Base-by-base conservation (phyloP, 2,329 filamentous ascomycete species). In the Nothophaeocryptopus gaeumannii region DNA sequence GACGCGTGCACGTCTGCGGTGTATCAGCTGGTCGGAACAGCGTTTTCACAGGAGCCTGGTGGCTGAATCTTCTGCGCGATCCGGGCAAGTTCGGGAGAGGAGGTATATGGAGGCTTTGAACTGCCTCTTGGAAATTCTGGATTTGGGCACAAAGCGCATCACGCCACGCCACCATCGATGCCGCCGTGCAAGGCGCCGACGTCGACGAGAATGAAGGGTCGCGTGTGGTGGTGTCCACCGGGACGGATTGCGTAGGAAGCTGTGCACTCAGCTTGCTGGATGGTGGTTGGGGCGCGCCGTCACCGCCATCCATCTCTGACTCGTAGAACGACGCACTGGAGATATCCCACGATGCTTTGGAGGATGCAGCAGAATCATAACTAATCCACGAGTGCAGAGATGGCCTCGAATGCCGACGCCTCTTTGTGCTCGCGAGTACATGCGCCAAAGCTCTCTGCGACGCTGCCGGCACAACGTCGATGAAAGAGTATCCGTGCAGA, bases 61-160 rank as follows among this genome's bases (percentile, higher is more conserved):
- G 3, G 20, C 20, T 26, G 20, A 26, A 26, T 26, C 7, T 26
- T 7, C 20, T 26, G 20, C 20, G 7, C 7, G 20, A 26, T 26
- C 20, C 20, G 20, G 20, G 20, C 20, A 26, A 26, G 20, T 26
- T 26, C 7, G 20, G 20, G 4, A 26, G 20, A 26, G 20, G 20
- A 26, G 20, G 20, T 26, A 26, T 26, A 70, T 51, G 85, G 85
- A 42, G 85, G 84, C 60, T 88, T 75, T 81, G 77, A 73, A 89
- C 78, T 39, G 78, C 82, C 64, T 89, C 84, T 63, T 90, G 88
- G 61, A 91, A 78, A 51, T 90, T 84, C 49, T 91, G 84, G 40
- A 91, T 77, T 63, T 90, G 87, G 13, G 84, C 78, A 20, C 84
- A 78, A 14, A 92, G 70, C 50, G 91, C 86, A 47, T 90, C 86